Conservation (phyloP, 306 rosid genomes). For the Ammopiptanthus mongolicus region DNA sequence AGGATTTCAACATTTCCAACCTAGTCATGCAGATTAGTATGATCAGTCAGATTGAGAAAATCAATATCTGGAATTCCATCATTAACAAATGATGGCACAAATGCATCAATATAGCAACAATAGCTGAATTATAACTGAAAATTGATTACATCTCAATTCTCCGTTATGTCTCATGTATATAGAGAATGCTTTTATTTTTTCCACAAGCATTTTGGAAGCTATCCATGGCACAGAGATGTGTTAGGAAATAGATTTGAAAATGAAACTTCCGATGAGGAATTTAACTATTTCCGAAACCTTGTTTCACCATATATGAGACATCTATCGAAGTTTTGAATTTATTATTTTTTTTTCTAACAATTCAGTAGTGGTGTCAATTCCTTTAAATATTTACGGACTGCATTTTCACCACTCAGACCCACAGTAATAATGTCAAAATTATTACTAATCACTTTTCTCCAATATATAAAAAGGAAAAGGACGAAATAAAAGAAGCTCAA, state of each 20-base stretch:
- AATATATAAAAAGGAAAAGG: too few species aligned
- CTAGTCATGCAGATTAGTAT: conserved; percentile 41
- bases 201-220: conserved; percentile 10
- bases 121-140: not conserved
- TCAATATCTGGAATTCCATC: conserved; percentile 6
- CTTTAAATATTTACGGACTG: not conserved
- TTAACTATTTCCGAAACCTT: not conserved
- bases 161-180: not conserved
- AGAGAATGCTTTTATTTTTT: not conserved
- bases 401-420: conserved; percentile 5
- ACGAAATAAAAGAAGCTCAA: not conserved
- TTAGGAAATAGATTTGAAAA: not conserved
- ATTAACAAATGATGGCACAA: not conserved
- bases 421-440: not conserved
- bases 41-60: conserved; percentile 25
- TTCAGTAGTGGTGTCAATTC: not conserved
- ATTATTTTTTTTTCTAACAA: not conserved
- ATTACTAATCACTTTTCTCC: too few species aligned
- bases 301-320: not conserved
- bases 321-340: not conserved
- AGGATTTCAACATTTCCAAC: conserved; percentile 84
- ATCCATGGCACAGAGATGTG: not conserved
- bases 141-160: not conserved
- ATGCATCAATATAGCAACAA: conserved; percentile 1
- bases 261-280: not conserved